Conservation (phyloP, 768 basidiomycete genomes). For the Amanita inopinata region DNA sequence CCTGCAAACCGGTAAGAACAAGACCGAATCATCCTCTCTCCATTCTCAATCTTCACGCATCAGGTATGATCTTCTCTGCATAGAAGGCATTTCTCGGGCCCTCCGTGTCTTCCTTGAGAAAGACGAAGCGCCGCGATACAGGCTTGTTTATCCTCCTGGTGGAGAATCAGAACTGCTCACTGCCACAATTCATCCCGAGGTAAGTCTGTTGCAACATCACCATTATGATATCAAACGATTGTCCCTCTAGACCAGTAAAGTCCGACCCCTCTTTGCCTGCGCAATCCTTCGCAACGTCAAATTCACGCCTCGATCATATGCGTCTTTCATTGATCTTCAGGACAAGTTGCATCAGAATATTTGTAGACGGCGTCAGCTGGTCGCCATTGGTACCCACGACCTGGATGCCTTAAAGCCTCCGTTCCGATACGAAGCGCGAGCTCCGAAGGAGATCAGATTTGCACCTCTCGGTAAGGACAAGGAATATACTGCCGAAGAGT, state of each 20-base stretch:
- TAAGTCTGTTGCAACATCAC: slow-evolving; percentile 20
- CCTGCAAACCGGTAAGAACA: slow-evolving; percentile 81
- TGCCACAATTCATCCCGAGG: slow-evolving; percentile 64
- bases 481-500: slow-evolving; percentile 75
- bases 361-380: slow-evolving; percentile 80
- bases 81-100: slow-evolving; percentile 89
- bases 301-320: slow-evolving; percentile 84
- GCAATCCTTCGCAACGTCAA: slow-evolving; percentile 85
- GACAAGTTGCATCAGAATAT: slow-evolving; percentile 98
- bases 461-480: slow-evolving; percentile 74
- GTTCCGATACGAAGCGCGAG: slow-evolving; percentile 76
- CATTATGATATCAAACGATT: background rate
- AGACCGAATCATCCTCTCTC: background rate
- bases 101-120: slow-evolving; percentile 76
- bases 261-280: slow-evolving; percentile 87
- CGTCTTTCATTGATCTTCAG: slow-evolving; percentile 98
- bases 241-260: slow-evolving; percentile 50
- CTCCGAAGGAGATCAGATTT: slow-evolving; percentile 88
- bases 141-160: slow-evolving; percentile 58
- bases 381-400: slow-evolving; percentile 96
- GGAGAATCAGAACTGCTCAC: slow-evolving; percentile 60
- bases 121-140: slow-evolving; percentile 60
- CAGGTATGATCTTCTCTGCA: slow-evolving; percentile 95
- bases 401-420: slow-evolving; percentile 81
- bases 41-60: slow-evolving; percentile 7